phyloP scores from a whole-genome alignment of 2,329 filamentous ascomycete species.

The Gremmenia infestans region DNA sequence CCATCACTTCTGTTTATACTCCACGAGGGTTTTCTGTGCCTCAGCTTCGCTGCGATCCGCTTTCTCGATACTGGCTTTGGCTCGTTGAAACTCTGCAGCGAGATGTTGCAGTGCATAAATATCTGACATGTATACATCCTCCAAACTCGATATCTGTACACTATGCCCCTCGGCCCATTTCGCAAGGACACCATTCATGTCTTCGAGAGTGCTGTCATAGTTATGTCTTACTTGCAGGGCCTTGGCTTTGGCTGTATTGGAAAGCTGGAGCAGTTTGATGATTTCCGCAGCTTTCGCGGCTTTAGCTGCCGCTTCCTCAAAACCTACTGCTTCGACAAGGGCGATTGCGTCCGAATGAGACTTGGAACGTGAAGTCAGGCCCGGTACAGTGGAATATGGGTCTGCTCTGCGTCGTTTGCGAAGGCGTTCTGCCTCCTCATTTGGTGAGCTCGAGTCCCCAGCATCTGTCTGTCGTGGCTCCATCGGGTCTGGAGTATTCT shows the following conservation, averaged over 20 bases:
- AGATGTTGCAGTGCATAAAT: background rate
- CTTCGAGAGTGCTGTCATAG: background rate
- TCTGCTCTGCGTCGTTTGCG: no score
- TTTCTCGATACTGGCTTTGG: background rate
- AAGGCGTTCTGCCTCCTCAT: no score
- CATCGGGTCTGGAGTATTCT: no score
- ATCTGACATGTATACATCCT: background rate
- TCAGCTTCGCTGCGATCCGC: background rate
- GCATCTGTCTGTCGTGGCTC: no score
- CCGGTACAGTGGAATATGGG: no score
- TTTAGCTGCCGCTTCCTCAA: no score
- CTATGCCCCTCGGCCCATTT: background rate
- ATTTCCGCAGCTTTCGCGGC: background rate
- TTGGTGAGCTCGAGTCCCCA: no score
- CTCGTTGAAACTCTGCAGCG: background rate
- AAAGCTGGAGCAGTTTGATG: background rate
- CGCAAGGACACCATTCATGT: background rate
- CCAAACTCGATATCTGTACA: background rate
- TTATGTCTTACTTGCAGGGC: background rate
- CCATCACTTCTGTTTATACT: background rate
- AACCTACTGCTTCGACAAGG: no score
- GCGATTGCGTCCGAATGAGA: no score
- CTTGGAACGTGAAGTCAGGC: no score
- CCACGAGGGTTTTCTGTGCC: background rate
- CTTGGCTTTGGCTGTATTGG: background rate